Evolutionary conservation across 495 filamentous ascomycete genomes (phyloP), one percentile per base, ranked within the genome.

Genomic region (Podospora bellae-mahoneyi): DNA sequence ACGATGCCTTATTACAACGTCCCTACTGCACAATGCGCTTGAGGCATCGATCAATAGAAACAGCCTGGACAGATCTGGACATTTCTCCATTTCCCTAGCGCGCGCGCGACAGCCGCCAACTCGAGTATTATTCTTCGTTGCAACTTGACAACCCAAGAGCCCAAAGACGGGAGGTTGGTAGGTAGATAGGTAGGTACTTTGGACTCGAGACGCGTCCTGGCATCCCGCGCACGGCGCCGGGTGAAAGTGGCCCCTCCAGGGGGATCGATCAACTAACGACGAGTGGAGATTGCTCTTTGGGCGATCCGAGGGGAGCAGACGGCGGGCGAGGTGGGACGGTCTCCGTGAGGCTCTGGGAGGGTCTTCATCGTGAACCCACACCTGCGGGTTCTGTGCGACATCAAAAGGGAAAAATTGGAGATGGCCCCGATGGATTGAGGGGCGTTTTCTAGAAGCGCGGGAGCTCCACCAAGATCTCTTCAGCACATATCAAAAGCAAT

Each of bases 271-370:
- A 63, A 39, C 61, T 63, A 70, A 74, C 67, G 67, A 64, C 59
- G 32, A 66, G 75, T 74, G 76, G 75, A 61, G 73, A 74, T 73
- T 73, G 9, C 7, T 65, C 70, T 65, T 48, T 48, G 39, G 76
- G 65, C 71, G 75, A 77, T 75, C 75, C 71, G 66, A 74, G 68
- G 69, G 39, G 39, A 48, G 39, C 13, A 10, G 39, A 48, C 39
- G 39, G 39, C 13, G 39, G 39, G 39, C 39, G 39, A 48, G 39
- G 39, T 48, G 39, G 39, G 39, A 48, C 39, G 39, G 72, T 20
- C 66, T 65, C 60, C 48, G 32, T 77, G 76, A 78, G 77, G 77
- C 77, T 78, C 77, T 78, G 71, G 75, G 77, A 78, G 77, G 77
- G 75, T 74, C 77, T 72, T 28, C 69, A 74, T 76, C 71, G 74